phyloP scores from a whole-genome alignment of 2,329 filamentous ascomycete genomes.

The Ilyonectria robusta region DNA sequence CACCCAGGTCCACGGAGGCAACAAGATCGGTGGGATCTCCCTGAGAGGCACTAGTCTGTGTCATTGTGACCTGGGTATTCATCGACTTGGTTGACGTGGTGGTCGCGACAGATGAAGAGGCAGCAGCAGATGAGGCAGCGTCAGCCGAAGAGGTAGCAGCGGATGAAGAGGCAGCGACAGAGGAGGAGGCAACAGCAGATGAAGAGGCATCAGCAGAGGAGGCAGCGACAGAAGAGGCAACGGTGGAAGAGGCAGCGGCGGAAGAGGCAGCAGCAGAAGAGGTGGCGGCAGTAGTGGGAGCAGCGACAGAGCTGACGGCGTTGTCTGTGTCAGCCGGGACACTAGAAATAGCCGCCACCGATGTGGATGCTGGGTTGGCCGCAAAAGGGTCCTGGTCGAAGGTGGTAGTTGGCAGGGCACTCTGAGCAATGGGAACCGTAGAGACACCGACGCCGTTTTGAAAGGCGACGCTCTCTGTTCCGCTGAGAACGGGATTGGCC shows the following conservation, averaged over 20 bases:
- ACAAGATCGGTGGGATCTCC: slow-evolving; percentile 20
- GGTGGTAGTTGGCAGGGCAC: slow-evolving; percentile 50
- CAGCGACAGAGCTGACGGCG: slow-evolving; percentile 29
- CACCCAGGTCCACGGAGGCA: slow-evolving; percentile 44
- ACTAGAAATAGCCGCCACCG: neutral
- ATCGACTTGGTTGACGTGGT: slow-evolving; percentile 29
- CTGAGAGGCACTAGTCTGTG: slow-evolving; percentile 15
- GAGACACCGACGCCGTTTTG: slow-evolving; percentile 49
- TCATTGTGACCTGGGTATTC: slow-evolving; percentile 42
- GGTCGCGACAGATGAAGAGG: slow-evolving; percentile 30
- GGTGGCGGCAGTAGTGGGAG: slow-evolving; percentile 28
- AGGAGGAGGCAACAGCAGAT: slow-evolving; percentile 15
- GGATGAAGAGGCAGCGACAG: slow-evolving; percentile 14
- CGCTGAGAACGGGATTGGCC: slow-evolving; percentile 7
- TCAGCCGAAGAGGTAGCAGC: slow-evolving; percentile 21
- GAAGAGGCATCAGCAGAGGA: neutral
- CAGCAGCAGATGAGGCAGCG: slow-evolving; percentile 6
- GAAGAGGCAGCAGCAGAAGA: neutral
- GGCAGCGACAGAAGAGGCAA: neutral
- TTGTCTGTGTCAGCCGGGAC: slow-evolving; percentile 4
- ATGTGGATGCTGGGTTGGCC: neutral
- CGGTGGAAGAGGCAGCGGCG: neutral
- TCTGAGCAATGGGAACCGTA: slow-evolving; percentile 47
- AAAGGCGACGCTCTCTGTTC: neutral
- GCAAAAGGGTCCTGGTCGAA: slow-evolving; percentile 37